phyloP scores from a whole-genome alignment of 306 rosid species.

The Chamaecrista fasciculata region DNA sequence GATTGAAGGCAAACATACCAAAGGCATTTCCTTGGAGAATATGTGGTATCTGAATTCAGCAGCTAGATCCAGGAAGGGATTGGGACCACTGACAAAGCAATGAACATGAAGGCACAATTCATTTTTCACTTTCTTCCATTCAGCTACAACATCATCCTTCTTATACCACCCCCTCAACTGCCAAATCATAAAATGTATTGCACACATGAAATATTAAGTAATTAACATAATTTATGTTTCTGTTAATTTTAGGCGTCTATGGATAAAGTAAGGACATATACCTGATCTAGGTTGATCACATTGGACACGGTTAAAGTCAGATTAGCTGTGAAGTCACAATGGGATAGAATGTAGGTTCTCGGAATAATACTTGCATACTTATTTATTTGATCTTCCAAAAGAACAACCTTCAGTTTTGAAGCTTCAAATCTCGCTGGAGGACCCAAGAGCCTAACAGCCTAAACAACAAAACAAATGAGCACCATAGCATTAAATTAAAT shows the following conservation, averaged over 20 bases:
- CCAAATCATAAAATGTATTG: slow-evolving; percentile 16
- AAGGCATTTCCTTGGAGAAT: slow-evolving; percentile 94
- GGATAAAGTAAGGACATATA: slow-evolving; percentile 28
- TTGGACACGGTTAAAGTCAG: slow-evolving; percentile 86
- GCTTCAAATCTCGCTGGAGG: slow-evolving; percentile 83
- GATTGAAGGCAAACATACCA: slow-evolving; percentile 49
- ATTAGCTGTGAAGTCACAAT: slow-evolving; percentile 94
- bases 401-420: slow-evolving; percentile 81
- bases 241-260: not conserved
- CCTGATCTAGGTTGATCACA: slow-evolving; percentile 93
- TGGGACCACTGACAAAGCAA: slow-evolving; percentile 95
- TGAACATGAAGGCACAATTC: slow-evolving; percentile 91
- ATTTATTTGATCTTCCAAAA: slow-evolving; percentile 52
- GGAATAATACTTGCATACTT: slow-evolving; percentile 67
- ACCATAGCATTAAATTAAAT: not conserved
- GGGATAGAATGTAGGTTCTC: slow-evolving; percentile 88
- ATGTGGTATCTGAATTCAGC: slow-evolving; percentile 93
- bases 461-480: slow-evolving; percentile 18
- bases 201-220: slow-evolving; percentile 6
- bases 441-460: slow-evolving; percentile 82
- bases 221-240: not conserved
- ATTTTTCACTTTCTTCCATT: slow-evolving; percentile 90
- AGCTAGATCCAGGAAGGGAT: slow-evolving; percentile 62
- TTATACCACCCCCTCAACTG: slow-evolving; percentile 94
- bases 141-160: slow-evolving; percentile 96